Evolutionary conservation across 2,329 filamentous ascomycete genomes (phyloP), one percentile per base, ranked within the genome.

Genomic region (Aspergillus aculeatus): DNA sequence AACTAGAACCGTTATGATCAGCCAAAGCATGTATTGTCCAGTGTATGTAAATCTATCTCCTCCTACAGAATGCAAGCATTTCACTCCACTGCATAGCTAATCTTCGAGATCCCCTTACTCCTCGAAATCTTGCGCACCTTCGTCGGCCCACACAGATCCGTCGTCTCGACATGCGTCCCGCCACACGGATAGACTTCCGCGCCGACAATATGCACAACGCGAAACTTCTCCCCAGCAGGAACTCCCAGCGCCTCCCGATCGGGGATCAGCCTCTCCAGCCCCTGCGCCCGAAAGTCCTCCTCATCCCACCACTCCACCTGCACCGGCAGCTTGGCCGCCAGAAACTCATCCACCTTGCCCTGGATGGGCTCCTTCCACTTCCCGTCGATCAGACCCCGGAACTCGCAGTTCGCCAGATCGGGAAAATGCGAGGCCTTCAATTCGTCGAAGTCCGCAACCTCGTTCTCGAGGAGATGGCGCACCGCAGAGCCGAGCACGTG

Each of bases 351-450:
- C 2, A 89, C 75, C 49, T 82, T 81, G 0, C 69, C 66, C 73
- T 92, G 89, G 47, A 92, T 90, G 0, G 77, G 69, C 0, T 79
- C 82, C 68, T 87, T 88, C 78, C 81, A 84, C 61, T 82, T 84
- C 0, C 84, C 85, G 1, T 87, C 85, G 29, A 92, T 91, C 2
- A 82, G 68, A 1, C 89, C 89, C 44, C 80, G 77, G 64, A 91
- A 92, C 69, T 91, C 88, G 65, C 86, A 88, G 0, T 83, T 81
- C 1, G 89, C 87, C 0, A 84, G 82, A 64, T 86, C 86, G 0
- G 89, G 89, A 65, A 86, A 88, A 69, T 92, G 89, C 4, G 83
- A 86, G 0, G 89, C 89, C 72, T 92, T 92, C 12, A 86, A 76
- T 69, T 92, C 89, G 59, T 84, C 82, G 60, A 89, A 86, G 23